These are phyloP conservation scores for Aspergillus tanneri DNA, from an alignment of 2,329 filamentous ascomycete genomes.

Conservation along the genomic window DNA sequence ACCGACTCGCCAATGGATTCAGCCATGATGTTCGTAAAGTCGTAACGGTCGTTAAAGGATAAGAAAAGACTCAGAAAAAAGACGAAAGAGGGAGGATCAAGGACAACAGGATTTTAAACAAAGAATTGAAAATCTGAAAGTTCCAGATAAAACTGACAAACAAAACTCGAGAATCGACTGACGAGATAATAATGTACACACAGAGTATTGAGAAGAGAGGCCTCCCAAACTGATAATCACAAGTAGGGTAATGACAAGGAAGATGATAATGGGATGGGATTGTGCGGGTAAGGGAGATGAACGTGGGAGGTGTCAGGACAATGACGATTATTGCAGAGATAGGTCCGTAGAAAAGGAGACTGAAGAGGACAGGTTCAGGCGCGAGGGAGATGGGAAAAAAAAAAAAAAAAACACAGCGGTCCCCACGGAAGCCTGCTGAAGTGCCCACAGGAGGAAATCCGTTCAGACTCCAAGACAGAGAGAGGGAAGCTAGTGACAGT, in stretches of 20 bases:
- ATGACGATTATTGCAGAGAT: too few species aligned
- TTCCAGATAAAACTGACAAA: neutral
- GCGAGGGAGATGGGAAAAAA: neutral
- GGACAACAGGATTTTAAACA: neutral
- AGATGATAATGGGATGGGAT: too few species aligned
- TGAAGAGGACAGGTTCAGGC: too few species aligned
- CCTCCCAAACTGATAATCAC: too few species aligned
- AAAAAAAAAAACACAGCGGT: slow-evolving; percentile 5
- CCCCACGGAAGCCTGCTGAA: neutral
- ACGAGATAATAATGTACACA: neutral
- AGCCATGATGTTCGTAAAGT: slow-evolving; percentile 21
- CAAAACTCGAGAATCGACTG: neutral
- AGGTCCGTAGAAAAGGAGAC: too few species aligned
- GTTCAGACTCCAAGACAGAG: neutral
- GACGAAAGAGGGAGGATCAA: slow-evolving; percentile 9
- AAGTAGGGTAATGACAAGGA: too few species aligned
- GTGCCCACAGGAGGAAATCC: neutral
- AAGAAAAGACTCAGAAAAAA: slow-evolving; percentile 7
- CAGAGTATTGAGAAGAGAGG: too few species aligned
- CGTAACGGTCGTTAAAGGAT: slow-evolving; percentile 22
- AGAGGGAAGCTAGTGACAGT: slow-evolving; percentile 1
- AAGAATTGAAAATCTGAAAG: neutral
- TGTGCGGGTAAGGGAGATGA: too few species aligned
- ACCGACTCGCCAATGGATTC: slow-evolving; percentile 22
- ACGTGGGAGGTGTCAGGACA: too few species aligned